Conservation (phyloP, 2,329 filamentous ascomycete species). For the Graphilbum sp. region DNA sequence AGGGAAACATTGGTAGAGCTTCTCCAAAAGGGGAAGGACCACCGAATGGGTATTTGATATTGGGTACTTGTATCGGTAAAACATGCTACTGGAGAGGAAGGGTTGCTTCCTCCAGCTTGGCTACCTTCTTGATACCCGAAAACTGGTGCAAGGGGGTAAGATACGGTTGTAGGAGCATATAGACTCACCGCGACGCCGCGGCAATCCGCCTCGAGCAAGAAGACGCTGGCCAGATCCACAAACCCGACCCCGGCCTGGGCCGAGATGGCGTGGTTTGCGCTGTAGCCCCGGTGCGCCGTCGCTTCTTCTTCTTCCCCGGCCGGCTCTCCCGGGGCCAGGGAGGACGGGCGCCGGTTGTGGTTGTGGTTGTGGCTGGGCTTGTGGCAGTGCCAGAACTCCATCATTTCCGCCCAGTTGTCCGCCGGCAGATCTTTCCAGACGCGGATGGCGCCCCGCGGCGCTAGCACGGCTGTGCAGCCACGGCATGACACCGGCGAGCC, state of each 20-base stretch:
- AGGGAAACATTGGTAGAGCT: constrained; percentile 1
- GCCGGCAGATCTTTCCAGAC: constrained; percentile 88
- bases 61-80: constrained; percentile 53
- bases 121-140: constrained; percentile 47
- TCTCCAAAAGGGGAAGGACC: neutral
- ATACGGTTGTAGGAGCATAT: too few relatives aligned
- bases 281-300: constrained; percentile 44
- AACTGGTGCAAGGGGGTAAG: too few relatives aligned
- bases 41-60: constrained; percentile 25
- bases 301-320: neutral
- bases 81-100: constrained; percentile 34
- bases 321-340: too few relatives aligned
- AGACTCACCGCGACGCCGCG: constrained; percentile 21
- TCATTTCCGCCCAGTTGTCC: constrained; percentile 99
- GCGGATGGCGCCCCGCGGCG: constrained; percentile 22
- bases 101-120: constrained; percentile 20
- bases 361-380: constrained; percentile 49
- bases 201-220: constrained; percentile 56
- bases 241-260: constrained; percentile 54
- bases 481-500: constrained; percentile 26
- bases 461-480: constrained; percentile 20
- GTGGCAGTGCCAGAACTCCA: constrained; percentile 99
- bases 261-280: constrained; percentile 58
- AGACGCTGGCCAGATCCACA: constrained; percentile 64
- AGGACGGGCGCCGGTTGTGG: too few relatives aligned